Evolutionary conservation across 208 protist species (phyloP), one percentile per base, ranked within the genome.

Genomic region (Trypanosoma cruzi): DNA sequence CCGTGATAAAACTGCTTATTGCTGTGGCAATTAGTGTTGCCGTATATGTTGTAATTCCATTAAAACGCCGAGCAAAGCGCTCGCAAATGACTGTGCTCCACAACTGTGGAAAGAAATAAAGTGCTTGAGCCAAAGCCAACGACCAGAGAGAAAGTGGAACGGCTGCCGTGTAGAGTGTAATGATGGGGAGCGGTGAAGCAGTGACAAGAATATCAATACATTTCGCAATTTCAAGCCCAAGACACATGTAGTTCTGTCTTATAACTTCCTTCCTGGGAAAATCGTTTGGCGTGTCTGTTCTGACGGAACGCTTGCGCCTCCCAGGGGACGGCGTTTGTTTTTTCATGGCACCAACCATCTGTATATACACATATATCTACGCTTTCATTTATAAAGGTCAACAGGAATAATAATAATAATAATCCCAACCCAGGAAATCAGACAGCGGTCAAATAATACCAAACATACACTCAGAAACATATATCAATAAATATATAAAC

Each of bases 71-170:
- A 0, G 77, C 75, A 44, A 90, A 63, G n/a, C 70, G 58, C 32
- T 92, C 89, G 8, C 63, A 77, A 32, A 76, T 2, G 34, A 72
- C 50, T 18, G 89, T 86, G 8, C 73, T 76, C 32, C 79, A 22
- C 2, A 90, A 54, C 75, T 94, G 85, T 10, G 84, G 80, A 37
- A 92, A 22, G 29, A 90, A 68, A 52, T 75, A 90, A 62, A 82
- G 75, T n/a, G 82, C 60, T 69, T 92, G 85, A 50, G 71, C 80
- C 26, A 80, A 34, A 0, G 71, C 53, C 6, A 72, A 18, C 11
- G 42, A 29, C n/a, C 20, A 11, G 22, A 60, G 13, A 31, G 58
- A 63, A 28, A 77, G 42, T 28, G 72, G 50, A 44, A 71, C 16
- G 40, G 54, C 26, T 14, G 60, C 40, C 32, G 26, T 44, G 26